These are phyloP conservation scores for Neurospora sp. DNA, from an alignment of 495 filamentous ascomycete genomes.

Conservation along the genomic window DNA sequence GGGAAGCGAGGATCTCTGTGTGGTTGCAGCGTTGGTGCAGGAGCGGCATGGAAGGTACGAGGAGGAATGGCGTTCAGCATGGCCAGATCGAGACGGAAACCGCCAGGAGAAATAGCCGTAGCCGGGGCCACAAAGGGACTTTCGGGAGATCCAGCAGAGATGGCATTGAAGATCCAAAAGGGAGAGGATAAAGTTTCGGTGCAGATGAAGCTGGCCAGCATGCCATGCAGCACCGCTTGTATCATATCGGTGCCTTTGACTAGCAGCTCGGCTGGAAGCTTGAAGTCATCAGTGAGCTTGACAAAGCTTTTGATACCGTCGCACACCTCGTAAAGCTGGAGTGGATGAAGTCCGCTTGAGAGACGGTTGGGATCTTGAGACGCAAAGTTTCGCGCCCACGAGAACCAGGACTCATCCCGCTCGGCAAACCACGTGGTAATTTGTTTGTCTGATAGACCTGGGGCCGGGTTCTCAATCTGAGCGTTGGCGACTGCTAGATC, in stretches of 20 bases:
- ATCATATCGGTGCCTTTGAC: not conserved
- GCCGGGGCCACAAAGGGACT: not conserved
- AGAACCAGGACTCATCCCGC: not conserved
- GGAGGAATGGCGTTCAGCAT: constrained; percentile 1
- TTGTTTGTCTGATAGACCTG: not conserved
- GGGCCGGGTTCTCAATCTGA: not conserved
- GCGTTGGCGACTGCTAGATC: not conserved
- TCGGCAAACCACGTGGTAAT: constrained; percentile 3
- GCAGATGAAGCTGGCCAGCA: constrained; percentile 9
- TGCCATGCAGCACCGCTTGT: constrained; percentile 4
- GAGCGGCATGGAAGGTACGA: too few species aligned
- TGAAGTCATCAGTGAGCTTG: not conserved
- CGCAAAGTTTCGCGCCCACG: not conserved
- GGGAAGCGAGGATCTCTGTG: constrained; percentile 2
- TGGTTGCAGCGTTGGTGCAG: too few species aligned
- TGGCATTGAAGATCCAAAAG: constrained; percentile 6
- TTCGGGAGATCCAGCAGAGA: not conserved
- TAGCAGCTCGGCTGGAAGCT: not conserved
- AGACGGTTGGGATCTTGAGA: constrained; percentile 1
- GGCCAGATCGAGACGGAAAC: not conserved
- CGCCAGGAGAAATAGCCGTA: not conserved
- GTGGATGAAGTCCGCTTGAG: not conserved
- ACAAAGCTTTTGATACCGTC: constrained; percentile 4
- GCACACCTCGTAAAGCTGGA: constrained; percentile 7
- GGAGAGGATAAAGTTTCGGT: constrained; percentile 1